A percentile compares a stretch with the other conserved stretches of the same genome.
Evolutionary conservation across 768 basidiomycete genomes (phyloP).

Genomic region (Auricularia sp.): DNA sequence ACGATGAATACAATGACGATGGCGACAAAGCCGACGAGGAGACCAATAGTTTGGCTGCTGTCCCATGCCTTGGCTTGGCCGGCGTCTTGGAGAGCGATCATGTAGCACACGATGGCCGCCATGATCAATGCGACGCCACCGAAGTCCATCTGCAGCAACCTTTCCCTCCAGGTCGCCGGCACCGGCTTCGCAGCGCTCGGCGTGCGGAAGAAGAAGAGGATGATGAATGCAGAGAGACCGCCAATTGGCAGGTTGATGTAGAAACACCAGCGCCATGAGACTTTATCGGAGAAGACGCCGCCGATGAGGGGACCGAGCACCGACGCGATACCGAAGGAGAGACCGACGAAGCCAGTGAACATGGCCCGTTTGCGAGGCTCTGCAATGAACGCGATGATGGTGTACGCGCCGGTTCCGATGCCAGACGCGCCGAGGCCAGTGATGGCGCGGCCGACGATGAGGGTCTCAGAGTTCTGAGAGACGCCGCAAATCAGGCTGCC

Average conservation of each 20-base stretch:
- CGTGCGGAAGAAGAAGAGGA: slow-evolving; percentile 23
- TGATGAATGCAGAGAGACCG: slow-evolving; percentile 15
- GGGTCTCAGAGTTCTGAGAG: slow-evolving; percentile 20
- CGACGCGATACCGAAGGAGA: slow-evolving; percentile 31
- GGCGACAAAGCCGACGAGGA: slow-evolving; percentile 20
- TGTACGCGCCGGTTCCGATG: slow-evolving; percentile 26
- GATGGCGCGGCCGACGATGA: slow-evolving; percentile 36
- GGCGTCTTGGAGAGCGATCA: background rate
- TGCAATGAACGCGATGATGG: slow-evolving; percentile 27
- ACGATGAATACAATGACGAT: slow-evolving; percentile 26
- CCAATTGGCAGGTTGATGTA: slow-evolving; percentile 29
- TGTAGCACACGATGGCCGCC: background rate
- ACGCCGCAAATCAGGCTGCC: slow-evolving; percentile 19
- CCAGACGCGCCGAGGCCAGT: slow-evolving; percentile 30
- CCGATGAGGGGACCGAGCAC: slow-evolving; percentile 39
- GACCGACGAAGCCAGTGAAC: slow-evolving; percentile 27
- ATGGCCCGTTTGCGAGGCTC: slow-evolving; percentile 25
- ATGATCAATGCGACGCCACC: slow-evolving; percentile 21
- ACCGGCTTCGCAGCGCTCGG: slow-evolving; percentile 19
- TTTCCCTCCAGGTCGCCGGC: slow-evolving; percentile 16
- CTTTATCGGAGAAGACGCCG: slow-evolving; percentile 33
- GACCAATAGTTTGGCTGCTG: slow-evolving; percentile 20
- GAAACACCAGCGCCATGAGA: slow-evolving; percentile 38
- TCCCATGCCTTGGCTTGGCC: slow-evolving; percentile 5
- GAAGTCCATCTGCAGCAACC: slow-evolving; percentile 24